Percentiles rank a stretch among this genome's conserved stretches.
Evolutionary conservation across 352 stramenopile genomes (phyloP).

Genomic region (Globisporangium yorkense): DNA sequence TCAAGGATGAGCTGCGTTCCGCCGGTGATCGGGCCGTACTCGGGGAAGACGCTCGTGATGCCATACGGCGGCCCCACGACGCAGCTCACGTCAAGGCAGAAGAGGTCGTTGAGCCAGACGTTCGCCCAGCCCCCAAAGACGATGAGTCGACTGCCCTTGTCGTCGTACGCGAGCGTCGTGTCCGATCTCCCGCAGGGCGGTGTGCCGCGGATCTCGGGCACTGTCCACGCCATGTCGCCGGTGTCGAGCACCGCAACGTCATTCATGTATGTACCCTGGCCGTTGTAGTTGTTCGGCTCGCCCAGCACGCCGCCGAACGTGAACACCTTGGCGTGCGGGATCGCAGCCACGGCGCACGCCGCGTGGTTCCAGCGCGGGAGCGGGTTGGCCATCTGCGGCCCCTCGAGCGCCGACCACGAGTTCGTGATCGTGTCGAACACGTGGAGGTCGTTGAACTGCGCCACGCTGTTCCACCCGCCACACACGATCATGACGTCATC

Average conservation of each 20-base stretch:
- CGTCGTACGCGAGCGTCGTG: conserved; percentile 92
- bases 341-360: conserved; percentile 89
- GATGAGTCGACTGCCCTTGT: conserved; percentile 87
- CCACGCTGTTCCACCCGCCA: conserved; percentile 92
- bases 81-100: conserved; percentile 89
- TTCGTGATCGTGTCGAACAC: conserved; percentile 87
- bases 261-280: conserved; percentile 78
- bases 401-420: conserved; percentile 83
- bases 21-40: conserved; percentile 92
- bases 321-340: conserved; percentile 95
- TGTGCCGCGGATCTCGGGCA: conserved; percentile 71
- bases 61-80: conserved; percentile 96
- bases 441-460: conserved; percentile 95
- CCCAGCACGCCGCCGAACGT: conserved; percentile 94
- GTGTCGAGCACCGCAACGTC: conserved; percentile 92
- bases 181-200: conserved; percentile 88
- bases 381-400: conserved; percentile 58
- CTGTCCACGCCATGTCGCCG: conserved; percentile 86
- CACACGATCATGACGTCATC: conserved; percentile 91
- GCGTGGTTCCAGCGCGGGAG: conserved; percentile 94
- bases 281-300: conserved; percentile 84
- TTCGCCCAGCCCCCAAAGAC: conserved; percentile 96
- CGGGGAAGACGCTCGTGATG: conserved; percentile 86
- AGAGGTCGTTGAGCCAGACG: conserved; percentile 91
- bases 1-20: conserved; percentile 80